Evolutionary conservation across 106 monocot species (phyloP), one percentile per base, ranked within the genome.

Genomic region (Phalaenopsis aphrodite): DNA sequence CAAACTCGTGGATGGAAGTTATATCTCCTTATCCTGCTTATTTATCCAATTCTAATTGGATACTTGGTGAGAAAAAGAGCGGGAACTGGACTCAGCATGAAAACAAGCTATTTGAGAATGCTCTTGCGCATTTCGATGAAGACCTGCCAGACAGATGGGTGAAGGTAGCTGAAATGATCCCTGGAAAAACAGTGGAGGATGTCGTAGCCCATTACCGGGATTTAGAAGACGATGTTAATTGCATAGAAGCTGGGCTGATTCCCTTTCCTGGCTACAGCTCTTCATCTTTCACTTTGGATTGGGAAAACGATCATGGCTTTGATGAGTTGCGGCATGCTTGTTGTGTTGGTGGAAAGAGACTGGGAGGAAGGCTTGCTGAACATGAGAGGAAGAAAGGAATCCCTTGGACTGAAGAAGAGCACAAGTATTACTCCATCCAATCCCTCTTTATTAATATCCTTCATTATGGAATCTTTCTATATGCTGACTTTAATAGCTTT

Each of bases 321-420:
- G 78, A 85, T 7, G 83, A 76, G 5, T 81, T 86, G 75, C 82
- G 48, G 75, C 85, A 82, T 48, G 47, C 77, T 3, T 88, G 79
- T 67, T 81, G 78, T 48, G 84, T 80, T 48, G 84, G 83, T 19
- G 89, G 86, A 14, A 89, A 83, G 84, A 78, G 88, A 56, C 38
- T 81, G 18, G 87, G 46, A 2, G 84, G 77, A n/a, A 78, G 88
- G 75, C 79, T 81, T 3, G 79, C 78, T 5, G 93, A 90, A 47
- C 95, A 95, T 21, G 93, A 95, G 85, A 87, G 93, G 85, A 95
- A 95, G 85, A 95, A 95, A 67, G 95, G 93, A 5, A 85, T 95
- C 38, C 92, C 95, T 23, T 95, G 95, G 95, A 92, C 95, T 41
- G 95, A 95, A 82, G 90, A 95, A 23, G 95, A 95, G 72, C 95